phyloP scores from a whole-genome alignment of 2,329 filamentous ascomycete species.

The Aspergillus pseudoglaucus region DNA sequence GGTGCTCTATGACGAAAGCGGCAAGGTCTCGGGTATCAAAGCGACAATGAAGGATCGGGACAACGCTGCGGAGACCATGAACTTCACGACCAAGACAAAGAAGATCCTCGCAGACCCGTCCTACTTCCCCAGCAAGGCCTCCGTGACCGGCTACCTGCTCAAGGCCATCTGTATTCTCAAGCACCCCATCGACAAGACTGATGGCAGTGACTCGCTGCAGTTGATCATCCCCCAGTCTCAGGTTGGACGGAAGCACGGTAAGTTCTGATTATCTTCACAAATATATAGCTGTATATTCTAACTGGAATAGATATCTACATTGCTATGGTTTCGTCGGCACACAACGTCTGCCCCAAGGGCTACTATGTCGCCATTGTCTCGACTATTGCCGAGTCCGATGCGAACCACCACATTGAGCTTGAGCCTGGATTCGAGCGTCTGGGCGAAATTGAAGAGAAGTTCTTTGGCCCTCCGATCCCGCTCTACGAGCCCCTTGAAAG shows the following conservation, averaged over 20 bases:
- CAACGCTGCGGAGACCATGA: constrained; percentile 67
- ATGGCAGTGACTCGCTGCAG: constrained; percentile 82
- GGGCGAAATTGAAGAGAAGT: constrained; percentile 91
- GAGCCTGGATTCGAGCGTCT: constrained; percentile 87
- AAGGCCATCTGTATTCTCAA: constrained; percentile 97
- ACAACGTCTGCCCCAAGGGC: constrained; percentile 97
- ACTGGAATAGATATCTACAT: constrained; percentile 76
- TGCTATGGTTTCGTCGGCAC: constrained; percentile 86
- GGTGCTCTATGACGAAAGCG: constrained; percentile 67
- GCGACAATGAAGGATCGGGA: constrained; percentile 89
- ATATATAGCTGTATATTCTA: constrained; percentile 7
- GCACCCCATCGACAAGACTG: constrained; percentile 86
- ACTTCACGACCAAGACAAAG: constrained; percentile 92
- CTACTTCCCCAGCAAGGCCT: constrained; percentile 88
- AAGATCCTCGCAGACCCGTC: constrained; percentile 94
- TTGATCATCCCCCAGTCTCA: constrained; percentile 97
- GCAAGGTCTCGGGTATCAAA: constrained; percentile 91
- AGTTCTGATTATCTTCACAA: constrained; percentile 22
- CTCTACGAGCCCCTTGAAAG: constrained; percentile 85
- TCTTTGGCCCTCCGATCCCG: constrained; percentile 88
- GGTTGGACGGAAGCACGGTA: constrained; percentile 92
- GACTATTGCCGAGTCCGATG: constrained; percentile 84
- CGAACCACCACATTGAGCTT: constrained; percentile 94
- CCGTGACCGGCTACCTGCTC: constrained; percentile 80
- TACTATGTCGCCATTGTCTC: constrained; percentile 99